Conservation (phyloP, 2,329 filamentous ascomycete species). For the Ceratocystis albifundus region DNA sequence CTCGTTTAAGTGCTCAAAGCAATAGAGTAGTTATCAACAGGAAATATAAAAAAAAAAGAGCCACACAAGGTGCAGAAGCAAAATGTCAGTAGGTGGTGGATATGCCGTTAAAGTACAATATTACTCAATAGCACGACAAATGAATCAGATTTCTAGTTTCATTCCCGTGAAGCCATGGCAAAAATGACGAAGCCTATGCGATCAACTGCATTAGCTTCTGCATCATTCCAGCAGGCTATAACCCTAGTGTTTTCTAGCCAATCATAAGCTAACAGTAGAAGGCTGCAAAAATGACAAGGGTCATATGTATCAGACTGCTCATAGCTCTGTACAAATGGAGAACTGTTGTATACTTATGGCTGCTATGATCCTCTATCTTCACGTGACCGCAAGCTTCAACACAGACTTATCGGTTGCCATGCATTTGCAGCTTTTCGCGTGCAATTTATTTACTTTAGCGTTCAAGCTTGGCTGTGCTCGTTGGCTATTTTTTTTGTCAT, state of each 20-base stretch:
- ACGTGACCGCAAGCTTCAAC: slow-evolving; percentile 14
- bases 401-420: slow-evolving; percentile 20
- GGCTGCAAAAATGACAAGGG: not conserved
- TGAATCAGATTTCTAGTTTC: not conserved
- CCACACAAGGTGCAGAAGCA: not conserved
- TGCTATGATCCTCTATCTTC: not conserved
- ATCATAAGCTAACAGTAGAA: not conserved
- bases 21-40: not conserved
- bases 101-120: slow-evolving; percentile 8
- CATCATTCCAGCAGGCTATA: not conserved
- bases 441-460: slow-evolving; percentile 21
- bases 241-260: not conserved
- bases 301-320: not conserved
- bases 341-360: not conserved
- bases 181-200: not conserved
- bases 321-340: not conserved
- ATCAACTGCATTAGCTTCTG: not conserved
- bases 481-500: not conserved
- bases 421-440: slow-evolving; percentile 22
- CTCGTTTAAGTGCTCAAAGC: not conserved
- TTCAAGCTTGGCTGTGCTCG: not conserved
- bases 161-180: too few relatives aligned
- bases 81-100: not conserved
- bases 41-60: too few relatives aligned
- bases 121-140: not conserved